Conservation (phyloP, 2,329 filamentous ascomycete species). For the Erysiphe pulchra region DNA sequence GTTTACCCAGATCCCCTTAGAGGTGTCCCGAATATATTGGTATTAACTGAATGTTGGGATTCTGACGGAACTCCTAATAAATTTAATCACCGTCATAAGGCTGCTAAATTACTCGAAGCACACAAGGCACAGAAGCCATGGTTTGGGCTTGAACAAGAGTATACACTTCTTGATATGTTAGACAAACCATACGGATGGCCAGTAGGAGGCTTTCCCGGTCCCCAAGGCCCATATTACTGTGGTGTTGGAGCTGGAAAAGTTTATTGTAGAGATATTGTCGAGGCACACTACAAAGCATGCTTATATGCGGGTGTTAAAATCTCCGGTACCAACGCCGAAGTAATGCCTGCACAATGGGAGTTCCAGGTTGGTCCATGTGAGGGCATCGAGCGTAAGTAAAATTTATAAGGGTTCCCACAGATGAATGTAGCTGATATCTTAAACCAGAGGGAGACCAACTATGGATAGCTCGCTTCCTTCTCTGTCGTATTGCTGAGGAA, state of each 20-base stretch:
- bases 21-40: conserved; percentile 69
- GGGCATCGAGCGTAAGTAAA: conserved; percentile 49
- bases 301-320: conserved; percentile 79
- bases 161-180: conserved; percentile 68
- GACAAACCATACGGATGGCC: conserved; percentile 88
- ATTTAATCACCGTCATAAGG: conserved; percentile 93
- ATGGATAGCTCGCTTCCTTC: no score
- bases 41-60: conserved; percentile 87
- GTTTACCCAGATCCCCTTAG: conserved; percentile 87
- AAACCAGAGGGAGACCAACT: conserved; percentile 87
- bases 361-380: conserved; percentile 83
- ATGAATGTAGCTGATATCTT: no score
- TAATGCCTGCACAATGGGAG: conserved; percentile 96
- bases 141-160: conserved; percentile 97
- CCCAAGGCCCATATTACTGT: conserved; percentile 89
- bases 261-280: conserved; percentile 92
- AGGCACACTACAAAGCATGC: conserved; percentile 71
- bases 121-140: conserved; percentile 67
- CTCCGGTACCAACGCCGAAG: conserved; percentile 95
- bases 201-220: conserved; percentile 50
- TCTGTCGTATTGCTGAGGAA: no score
- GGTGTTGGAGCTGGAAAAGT: conserved; percentile 95
- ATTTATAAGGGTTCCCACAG: background rate
- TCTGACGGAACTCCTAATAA: conserved; percentile 89
- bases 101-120: conserved; percentile 67